These are phyloP conservation scores for Diddensiella caesifluorescens DNA, from an alignment of 805 yeast species.

Conservation along the genomic window DNA sequence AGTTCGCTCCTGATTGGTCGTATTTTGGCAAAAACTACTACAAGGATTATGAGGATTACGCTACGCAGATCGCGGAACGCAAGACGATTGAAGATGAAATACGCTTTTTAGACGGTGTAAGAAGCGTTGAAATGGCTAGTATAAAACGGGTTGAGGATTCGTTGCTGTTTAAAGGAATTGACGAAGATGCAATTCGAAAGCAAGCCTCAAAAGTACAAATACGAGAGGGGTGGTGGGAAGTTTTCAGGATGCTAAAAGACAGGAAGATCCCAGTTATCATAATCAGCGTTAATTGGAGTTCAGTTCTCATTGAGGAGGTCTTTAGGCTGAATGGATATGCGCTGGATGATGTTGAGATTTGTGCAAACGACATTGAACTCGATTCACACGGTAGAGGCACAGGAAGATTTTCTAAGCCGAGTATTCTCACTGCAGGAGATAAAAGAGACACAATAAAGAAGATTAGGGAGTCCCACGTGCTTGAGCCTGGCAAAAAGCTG, in stretches of 20 bases:
- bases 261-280: constrained; percentile 37
- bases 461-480: constrained; percentile 18
- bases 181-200: constrained; percentile 28
- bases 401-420: constrained; percentile 24
- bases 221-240: constrained; percentile 38
- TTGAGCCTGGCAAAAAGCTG: constrained; percentile 20
- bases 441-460: constrained; percentile 34
- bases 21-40: constrained; percentile 43
- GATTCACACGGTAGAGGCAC: constrained; percentile 27
- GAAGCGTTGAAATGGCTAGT: constrained; percentile 45
- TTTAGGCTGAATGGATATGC: constrained; percentile 25
- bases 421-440: constrained; percentile 52
- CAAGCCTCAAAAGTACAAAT: constrained; percentile 38
- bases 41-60: constrained; percentile 34
- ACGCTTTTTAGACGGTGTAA: constrained; percentile 42
- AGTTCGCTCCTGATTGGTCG: constrained; percentile 36
- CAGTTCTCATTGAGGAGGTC: constrained; percentile 38
- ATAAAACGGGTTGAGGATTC: constrained; percentile 38
- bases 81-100: constrained; percentile 39
- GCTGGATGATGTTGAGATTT: constrained; percentile 29
- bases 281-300: constrained; percentile 62
- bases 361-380: constrained; percentile 49
- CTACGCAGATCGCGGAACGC: constrained; percentile 30
- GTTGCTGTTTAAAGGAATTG: constrained; percentile 41
- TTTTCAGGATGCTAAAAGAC: constrained; percentile 27